A percentile compares a stretch with the other conserved stretches of the same genome.
phyloP scores from a whole-genome alignment of 768 basidiomycete species.

The Tephrocybe rancida region DNA sequence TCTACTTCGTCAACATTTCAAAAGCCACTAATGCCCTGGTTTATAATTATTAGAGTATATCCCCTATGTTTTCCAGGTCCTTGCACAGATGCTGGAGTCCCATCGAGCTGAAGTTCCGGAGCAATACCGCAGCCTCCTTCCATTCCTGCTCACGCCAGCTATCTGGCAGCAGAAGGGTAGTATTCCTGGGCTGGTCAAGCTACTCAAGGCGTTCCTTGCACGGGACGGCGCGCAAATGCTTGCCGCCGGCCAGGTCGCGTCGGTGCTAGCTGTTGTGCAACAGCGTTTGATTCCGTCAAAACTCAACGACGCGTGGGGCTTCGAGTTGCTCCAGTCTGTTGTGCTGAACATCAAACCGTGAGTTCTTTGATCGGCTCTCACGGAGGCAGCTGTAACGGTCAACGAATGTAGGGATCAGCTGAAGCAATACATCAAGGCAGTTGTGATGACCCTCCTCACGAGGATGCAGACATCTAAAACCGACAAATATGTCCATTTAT shows the following conservation, averaged over 20 bases:
- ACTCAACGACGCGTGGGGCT: conserved; percentile 87
- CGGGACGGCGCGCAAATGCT: conserved; percentile 73
- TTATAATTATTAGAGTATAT: conserved; percentile 87
- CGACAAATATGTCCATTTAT: conserved; percentile 82
- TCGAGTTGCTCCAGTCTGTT: conserved; percentile 83
- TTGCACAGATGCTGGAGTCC: conserved; percentile 92
- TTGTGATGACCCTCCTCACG: conserved; percentile 78
- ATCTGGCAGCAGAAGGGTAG: conserved; percentile 95
- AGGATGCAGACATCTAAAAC: conserved; percentile 90
- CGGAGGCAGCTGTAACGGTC: background rate
- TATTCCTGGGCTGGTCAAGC: conserved; percentile 88
- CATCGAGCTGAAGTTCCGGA: conserved; percentile 68
- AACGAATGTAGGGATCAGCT: conserved; percentile 52
- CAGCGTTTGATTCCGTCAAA: conserved; percentile 89
- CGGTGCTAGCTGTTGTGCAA: conserved; percentile 85
- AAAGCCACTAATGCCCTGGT: background rate
- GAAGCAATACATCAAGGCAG: conserved; percentile 71
- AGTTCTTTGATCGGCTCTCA: conserved; percentile 31
- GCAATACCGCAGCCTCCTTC: conserved; percentile 79
- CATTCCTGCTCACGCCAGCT: conserved; percentile 80
- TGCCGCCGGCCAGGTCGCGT: conserved; percentile 67
- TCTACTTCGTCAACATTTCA: background rate
- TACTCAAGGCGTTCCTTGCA: conserved; percentile 81
- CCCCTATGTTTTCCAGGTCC: conserved; percentile 95
- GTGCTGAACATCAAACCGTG: conserved; percentile 76